A percentile compares a stretch with the other conserved stretches of the same genome.
Conservation (phyloP, 2,329 filamentous ascomycete genomes). For the Cladosporium sphaerospermum region DNA sequence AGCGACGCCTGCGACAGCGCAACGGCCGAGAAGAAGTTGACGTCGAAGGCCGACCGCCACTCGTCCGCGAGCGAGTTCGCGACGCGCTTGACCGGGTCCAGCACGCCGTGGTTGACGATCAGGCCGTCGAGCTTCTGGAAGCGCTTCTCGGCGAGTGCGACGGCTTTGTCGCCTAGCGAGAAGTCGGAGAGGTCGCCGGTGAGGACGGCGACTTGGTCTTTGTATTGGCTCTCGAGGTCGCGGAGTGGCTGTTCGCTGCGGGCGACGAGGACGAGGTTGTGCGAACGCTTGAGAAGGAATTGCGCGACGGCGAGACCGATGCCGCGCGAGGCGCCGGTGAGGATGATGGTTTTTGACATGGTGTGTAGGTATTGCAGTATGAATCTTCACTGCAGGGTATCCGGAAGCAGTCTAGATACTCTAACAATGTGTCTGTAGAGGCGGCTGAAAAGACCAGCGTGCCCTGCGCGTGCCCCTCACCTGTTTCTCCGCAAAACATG, state of each 20-base stretch:
- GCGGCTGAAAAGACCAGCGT: no score
- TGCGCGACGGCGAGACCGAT: conserved; percentile 57
- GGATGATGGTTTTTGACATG: conserved; percentile 31
- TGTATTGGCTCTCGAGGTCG: conserved; percentile 48
- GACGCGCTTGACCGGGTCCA: conserved; percentile 69
- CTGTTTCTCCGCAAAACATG: no score
- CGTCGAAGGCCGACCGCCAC: conserved; percentile 70
- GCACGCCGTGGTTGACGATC: conserved; percentile 78
- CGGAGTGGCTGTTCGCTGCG: conserved; percentile 50
- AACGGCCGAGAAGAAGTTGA: conserved; percentile 81
- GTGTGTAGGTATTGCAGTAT: no score
- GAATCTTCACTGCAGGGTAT: no score
- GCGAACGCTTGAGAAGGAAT: conserved; percentile 49
- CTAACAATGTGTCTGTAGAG: no score
- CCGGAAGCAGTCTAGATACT: no score
- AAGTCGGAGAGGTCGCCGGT: conserved; percentile 53
- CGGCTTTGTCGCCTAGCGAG: conserved; percentile 52
- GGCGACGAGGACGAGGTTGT: conserved; percentile 53
- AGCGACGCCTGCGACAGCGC: conserved; percentile 71
- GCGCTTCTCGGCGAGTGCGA: conserved; percentile 57
- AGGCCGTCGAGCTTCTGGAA: conserved; percentile 70
- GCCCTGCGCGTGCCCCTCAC: no score
- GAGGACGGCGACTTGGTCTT: conserved; percentile 48
- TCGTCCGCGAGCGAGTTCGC: conserved; percentile 61
- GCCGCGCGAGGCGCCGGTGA: conserved; percentile 61